Evolutionary conservation across 352 stramenopile genomes (phyloP).

Genomic region (Globisporangium carolinianum): DNA sequence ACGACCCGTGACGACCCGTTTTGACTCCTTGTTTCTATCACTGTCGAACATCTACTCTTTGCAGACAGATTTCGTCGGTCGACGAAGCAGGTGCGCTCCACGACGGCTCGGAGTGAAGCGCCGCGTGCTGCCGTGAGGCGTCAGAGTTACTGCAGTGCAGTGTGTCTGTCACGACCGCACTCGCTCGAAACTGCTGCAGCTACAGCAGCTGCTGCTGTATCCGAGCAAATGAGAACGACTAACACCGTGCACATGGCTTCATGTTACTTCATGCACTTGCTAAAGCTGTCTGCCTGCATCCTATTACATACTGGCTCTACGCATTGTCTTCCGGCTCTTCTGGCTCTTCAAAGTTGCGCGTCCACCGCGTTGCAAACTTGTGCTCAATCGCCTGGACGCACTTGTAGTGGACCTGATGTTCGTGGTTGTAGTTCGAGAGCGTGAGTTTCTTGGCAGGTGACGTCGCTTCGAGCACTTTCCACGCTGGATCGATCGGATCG

Average conservation of each 20-base stretch:
- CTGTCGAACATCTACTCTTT: not conserved
- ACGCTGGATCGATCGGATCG: conserved; percentile 53
- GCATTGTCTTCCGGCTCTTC: conserved; percentile 9
- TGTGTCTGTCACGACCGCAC: no score
- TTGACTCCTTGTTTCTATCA: not conserved
- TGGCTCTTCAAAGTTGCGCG: conserved; percentile 55
- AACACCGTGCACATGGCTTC: no score
- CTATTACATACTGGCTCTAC: not conserved
- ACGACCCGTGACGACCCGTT: no score
- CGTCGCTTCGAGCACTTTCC: conserved; percentile 63
- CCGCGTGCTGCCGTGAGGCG: no score
- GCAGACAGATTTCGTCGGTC: conserved; percentile 86
- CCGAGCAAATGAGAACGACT: no score
- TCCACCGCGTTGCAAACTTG: conserved; percentile 51
- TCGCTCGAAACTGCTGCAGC: no score
- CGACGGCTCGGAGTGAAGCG: conserved; percentile 57
- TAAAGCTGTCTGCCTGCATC: not conserved
- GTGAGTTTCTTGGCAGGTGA: conserved; percentile 44
- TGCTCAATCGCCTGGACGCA: conserved; percentile 70
- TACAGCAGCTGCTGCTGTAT: no score
- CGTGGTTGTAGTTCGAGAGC: conserved; percentile 76
- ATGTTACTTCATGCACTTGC: not conserved
- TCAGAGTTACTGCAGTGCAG: no score
- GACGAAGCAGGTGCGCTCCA: conserved; percentile 79
- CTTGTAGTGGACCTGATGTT: conserved; percentile 78